Evolutionary conservation across 148 eudicot genomes (phyloP).

Genomic region (Vaccinium darrowii): DNA sequence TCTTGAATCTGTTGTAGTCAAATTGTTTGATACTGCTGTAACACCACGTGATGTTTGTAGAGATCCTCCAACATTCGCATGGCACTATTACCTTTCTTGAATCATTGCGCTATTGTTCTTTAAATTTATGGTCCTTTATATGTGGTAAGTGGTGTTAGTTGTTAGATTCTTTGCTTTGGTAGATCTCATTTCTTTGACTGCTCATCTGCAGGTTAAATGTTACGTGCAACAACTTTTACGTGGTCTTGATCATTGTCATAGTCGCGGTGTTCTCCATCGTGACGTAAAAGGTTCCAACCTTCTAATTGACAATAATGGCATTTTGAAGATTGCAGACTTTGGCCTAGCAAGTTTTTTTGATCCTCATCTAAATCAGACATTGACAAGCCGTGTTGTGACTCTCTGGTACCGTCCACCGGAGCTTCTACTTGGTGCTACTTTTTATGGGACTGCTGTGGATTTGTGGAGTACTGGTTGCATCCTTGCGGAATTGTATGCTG

Average conservation of each 20-base stretch:
- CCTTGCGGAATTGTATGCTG: conserved; percentile 80
- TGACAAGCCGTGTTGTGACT: conserved; percentile 90
- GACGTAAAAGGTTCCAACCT: conserved; percentile 90
- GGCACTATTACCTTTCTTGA: not conserved
- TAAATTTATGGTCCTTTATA: not conserved
- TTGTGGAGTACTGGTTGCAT: conserved; percentile 92
- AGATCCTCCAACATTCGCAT: not conserved
- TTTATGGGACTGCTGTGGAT: conserved; percentile 73
- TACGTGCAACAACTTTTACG: conserved; percentile 76
- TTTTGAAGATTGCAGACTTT: conserved; percentile 85
- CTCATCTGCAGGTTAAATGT: conserved; percentile 66
- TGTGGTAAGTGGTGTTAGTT: not conserved
- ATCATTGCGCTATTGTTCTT: not conserved
- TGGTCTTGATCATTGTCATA: conserved; percentile 88
- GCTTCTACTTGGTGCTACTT: conserved; percentile 81
- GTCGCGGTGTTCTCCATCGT: conserved; percentile 68
- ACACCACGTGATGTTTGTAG: not conserved
- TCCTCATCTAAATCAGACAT: conserved; percentile 53
- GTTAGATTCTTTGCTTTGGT: not conserved
- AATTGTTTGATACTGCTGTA: not conserved
- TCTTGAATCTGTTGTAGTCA: not conserved
- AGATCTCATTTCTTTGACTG: conserved; percentile 5
- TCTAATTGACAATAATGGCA: conserved; percentile 69
- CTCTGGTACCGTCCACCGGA: conserved; percentile 93
- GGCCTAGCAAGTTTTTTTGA: conserved; percentile 81